Base-by-base conservation (phyloP, 345 rosid genomes). In the Salix purpurea region DNA sequence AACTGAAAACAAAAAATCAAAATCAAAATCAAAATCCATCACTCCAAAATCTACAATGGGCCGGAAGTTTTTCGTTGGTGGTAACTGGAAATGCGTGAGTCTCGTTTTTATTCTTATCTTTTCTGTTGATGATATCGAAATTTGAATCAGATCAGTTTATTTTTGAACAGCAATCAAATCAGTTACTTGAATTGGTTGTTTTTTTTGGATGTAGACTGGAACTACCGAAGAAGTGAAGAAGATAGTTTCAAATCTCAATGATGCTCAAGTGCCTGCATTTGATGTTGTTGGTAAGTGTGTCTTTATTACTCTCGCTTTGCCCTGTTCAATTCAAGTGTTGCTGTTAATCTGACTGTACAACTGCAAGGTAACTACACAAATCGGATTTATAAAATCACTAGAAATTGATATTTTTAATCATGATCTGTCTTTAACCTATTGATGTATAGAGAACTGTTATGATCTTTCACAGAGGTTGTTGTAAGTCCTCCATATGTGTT, bases 11-110 rank as follows among this genome's bases (percentile, higher is more conserved):
- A 12, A 58, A 58, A 58, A 58, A 32, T 4, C 62, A 2, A 56
- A 40, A 40, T 9, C 44, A 54, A 56, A 56, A 23, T 10, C 64
- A 58, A 58, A n/a, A 58, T 5, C 64, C 14, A 15, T 23, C 12
- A 58, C 64, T 58, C 64, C 28, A 76, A n/a, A 54, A 34, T 60
- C 69, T 30, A 52, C 65, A 8, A 94, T 92, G 98, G 97, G 80
- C 23, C 86, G 98, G 77, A 91, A 79, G 80, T 94, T 94, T 88
- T 92, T 91, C 77, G 94, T 94, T 42, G 98, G 98, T 79, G 98
- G 97, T 16, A 94, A 94, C 93, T 94, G 97, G 97, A 94, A 94
- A 90, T 94, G 98, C 85, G 98, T 94, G 76, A 80, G 97, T 80
- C 73, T 54, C 40, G 24, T 9, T 52, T 69, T 69, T 6, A 11